These are phyloP conservation scores for Fagopyrum homotropicum DNA, from an alignment of 148 eudicot species.

Conservation along the genomic window DNA sequence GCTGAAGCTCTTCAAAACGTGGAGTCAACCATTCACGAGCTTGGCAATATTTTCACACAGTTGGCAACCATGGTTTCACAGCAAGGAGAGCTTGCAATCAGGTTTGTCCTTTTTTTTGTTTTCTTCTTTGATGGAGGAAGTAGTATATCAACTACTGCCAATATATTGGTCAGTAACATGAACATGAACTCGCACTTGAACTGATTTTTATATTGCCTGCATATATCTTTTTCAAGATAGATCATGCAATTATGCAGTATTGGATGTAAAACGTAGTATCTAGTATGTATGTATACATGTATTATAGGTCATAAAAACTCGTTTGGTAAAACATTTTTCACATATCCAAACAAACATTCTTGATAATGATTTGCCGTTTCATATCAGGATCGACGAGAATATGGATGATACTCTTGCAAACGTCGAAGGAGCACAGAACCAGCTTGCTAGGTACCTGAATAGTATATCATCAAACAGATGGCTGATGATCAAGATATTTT, in stretches of 20 bases:
- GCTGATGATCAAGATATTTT: constrained; percentile 94
- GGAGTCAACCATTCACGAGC: constrained; percentile 80
- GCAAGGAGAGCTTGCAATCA: constrained; percentile 81
- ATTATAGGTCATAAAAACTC: too few relatives aligned
- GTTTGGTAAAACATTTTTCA: not conserved
- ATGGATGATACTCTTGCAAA: constrained; percentile 69
- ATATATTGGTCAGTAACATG: not conserved
- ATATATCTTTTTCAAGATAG: not conserved
- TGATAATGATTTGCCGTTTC: not conserved
- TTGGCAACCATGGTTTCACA: constrained; percentile 80
- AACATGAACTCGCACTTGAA: not conserved
- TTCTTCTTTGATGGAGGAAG: not conserved
- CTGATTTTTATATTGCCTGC: not conserved
- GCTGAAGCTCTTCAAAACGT: constrained; percentile 82
- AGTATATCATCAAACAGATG: constrained; percentile 88
- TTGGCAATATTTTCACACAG: constrained; percentile 65
- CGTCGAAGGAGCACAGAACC: constrained; percentile 76
- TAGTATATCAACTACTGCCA: not conserved
- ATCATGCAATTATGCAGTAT: too few relatives aligned
- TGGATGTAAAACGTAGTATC: not conserved
- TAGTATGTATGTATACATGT: too few relatives aligned
- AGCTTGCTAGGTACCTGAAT: constrained; percentile 64
- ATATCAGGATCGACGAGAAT: constrained; percentile 66
- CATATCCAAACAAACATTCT: not conserved
- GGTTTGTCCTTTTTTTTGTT: constrained; percentile 28